Percentiles rank a stretch among this genome's conserved stretches.
Conservation (phyloP, 176 grass and related monocot genomes). For the Aegilops umbellulata region DNA sequence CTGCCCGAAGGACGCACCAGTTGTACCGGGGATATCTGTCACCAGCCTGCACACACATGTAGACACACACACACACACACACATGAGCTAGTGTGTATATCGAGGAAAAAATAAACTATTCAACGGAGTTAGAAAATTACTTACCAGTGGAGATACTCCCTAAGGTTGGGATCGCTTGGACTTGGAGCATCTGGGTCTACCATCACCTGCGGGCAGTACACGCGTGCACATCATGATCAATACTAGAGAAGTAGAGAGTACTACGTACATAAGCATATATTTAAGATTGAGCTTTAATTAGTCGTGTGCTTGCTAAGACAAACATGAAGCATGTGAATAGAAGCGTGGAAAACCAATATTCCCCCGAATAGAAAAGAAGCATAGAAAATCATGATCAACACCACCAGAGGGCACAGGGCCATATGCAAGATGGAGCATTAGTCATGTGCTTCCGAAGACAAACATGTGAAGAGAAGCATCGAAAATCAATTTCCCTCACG, state of each 20-base stretch:
- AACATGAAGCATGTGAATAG: no score
- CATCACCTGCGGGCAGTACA: conserved; percentile 43
- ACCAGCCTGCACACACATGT: conserved; percentile 56
- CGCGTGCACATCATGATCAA: neutral
- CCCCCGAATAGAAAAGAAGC: no score
- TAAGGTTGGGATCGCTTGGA: conserved; percentile 64
- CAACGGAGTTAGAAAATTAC: neutral
- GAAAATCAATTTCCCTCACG: no score
- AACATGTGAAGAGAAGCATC: no score
- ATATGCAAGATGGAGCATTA: no score
- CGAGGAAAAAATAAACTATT: neutral
- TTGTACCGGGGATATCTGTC: conserved; percentile 66
- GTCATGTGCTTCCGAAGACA: no score
- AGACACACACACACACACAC: no score
- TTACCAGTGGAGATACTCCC: conserved; percentile 75
- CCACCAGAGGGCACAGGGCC: no score
- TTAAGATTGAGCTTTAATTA: neutral
- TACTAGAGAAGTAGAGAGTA: neutral
- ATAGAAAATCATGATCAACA: no score
- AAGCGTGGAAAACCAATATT: no score
- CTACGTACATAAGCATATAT: neutral
- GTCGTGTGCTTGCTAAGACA: neutral
- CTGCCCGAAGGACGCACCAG: conserved; percentile 49
- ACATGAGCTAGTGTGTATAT: neutral
- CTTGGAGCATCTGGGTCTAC: conserved; percentile 83